A percentile compares a stretch with the other conserved stretches of the same genome.
These are phyloP conservation scores for Chloropicon primus DNA, from an alignment of 139 green algal species.

Conservation along the genomic window DNA sequence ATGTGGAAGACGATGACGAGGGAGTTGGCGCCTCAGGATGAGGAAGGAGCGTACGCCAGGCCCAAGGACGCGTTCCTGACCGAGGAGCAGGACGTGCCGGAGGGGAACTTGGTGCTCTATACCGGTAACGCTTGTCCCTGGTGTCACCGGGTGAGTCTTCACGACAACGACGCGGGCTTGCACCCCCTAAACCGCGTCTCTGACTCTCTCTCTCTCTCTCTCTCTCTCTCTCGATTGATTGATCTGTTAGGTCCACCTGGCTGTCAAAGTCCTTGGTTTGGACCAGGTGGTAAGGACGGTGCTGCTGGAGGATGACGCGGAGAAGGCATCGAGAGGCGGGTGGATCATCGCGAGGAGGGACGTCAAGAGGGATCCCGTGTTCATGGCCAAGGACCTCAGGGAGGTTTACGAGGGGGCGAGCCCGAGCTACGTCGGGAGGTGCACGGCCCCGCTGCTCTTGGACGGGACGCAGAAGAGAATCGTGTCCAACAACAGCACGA, in stretches of 20 bases:
- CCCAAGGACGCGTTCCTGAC: background rate
- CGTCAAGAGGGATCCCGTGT: background rate
- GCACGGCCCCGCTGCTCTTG: background rate
- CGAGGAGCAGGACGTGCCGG: background rate
- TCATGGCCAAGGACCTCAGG: background rate
- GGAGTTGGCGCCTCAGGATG: background rate
- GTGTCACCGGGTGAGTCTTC: background rate
- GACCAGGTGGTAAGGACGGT: background rate
- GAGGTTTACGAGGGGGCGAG: background rate
- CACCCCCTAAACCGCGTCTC: too few species aligned
- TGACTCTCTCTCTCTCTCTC: too few species aligned
- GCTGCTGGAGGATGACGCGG: background rate
- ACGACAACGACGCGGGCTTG: too few species aligned
- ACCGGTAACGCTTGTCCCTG: background rate
- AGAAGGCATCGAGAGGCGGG: background rate
- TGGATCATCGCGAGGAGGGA: background rate
- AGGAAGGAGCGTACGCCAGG: background rate
- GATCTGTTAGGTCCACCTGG: too few species aligned
- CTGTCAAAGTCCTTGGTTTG: background rate
- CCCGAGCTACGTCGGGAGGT: background rate
- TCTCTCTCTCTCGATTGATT: too few species aligned
- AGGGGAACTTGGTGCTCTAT: background rate
- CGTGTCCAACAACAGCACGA: background rate
- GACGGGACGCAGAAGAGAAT: background rate
- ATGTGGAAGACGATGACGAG: background rate